Base-by-base conservation (phyloP, 2,329 filamentous ascomycete species). In the Epichloe glyceriae region DNA sequence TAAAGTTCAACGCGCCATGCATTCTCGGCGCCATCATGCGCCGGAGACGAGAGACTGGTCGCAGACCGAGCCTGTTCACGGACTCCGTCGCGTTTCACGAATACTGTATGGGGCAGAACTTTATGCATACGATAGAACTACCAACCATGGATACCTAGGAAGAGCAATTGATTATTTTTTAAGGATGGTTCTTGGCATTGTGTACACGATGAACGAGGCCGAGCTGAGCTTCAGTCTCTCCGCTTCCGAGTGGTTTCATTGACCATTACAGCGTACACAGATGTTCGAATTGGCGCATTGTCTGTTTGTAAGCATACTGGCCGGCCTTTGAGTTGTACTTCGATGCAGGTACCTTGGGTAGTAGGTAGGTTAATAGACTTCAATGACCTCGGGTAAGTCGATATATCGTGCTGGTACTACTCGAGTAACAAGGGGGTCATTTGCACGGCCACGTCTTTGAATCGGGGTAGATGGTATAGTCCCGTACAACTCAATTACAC, bases 11-110 rank as follows among this genome's bases (percentile, higher is more conserved):
- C 19, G 20, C 14, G 50, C 19, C 43, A 26, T 37, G 47, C 47
- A 46, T 30, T 41, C 30, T 46, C 46, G 50, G 39, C 35, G 46
- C 42, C 42, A 19, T 46, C 35, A 37, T 52, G 46, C 40, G 43
- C 33, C 42, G 35, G 20, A 47, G 17, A 33, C n/a, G 40, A 40
- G 6, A 34, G 47, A n/a, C 5, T 10, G 38, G 22, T 37, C 35
- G 22, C 30, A 35, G 12, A 22, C 35, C 19, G 22, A 46, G 19
- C 34, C 17, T 15, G 8, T 35, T 17, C 3, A 26, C 22, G 11
- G 22, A 40, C 33, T 37, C 33, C 14, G 40, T 44, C 17, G 20
- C 7, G 48, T 50, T 50, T 50, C 22, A 33, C 20, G 20, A 19
- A 40, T 30, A 33, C 35, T 12, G 17, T 26, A 14, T 11, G 22